Evolutionary conservation across 495 filamentous ascomycete species (phyloP).

Genomic region (Daldinia caldariorum): DNA sequence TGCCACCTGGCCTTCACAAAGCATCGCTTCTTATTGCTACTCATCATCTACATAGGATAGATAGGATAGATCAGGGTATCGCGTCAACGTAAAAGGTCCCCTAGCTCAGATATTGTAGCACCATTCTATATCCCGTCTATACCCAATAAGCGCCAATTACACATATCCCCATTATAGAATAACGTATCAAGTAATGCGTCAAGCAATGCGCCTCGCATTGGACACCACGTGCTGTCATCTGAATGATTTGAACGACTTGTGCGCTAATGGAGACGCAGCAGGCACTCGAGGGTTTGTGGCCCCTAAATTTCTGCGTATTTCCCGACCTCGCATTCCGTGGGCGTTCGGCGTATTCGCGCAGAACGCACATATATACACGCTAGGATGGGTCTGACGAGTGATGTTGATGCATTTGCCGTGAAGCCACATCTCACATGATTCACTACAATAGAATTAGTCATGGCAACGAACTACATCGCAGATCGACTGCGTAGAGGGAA

Average conservation of each 20-base stretch:
- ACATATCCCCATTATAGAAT: slow-evolving; percentile 28
- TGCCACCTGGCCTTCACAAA: slow-evolving; percentile 22
- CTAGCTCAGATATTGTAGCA: slow-evolving; percentile 19
- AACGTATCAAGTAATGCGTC: slow-evolving; percentile 17
- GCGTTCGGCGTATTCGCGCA: slow-evolving; percentile 77
- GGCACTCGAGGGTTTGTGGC: slow-evolving; percentile 43
- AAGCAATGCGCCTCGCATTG: slow-evolving; percentile 3
- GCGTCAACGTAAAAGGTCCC: slow-evolving; percentile 32
- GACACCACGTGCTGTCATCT: slow-evolving; percentile 48
- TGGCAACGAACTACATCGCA: neutral
- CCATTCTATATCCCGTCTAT: slow-evolving; percentile 33
- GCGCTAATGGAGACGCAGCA: slow-evolving; percentile 69
- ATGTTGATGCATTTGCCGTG: slow-evolving; percentile 83
- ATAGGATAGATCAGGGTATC: slow-evolving; percentile 40
- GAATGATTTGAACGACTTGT: slow-evolving; percentile 71
- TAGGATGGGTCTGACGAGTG: slow-evolving; percentile 69
- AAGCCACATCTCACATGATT: slow-evolving; percentile 87
- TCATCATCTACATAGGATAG: slow-evolving; percentile 23
- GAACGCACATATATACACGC: slow-evolving; percentile 82
- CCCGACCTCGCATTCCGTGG: slow-evolving; percentile 66
- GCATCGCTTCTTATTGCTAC: slow-evolving; percentile 35
- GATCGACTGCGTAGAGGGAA: neutral
- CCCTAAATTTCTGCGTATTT: slow-evolving; percentile 54
- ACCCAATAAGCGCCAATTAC: slow-evolving; percentile 28
- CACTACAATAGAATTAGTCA: slow-evolving; percentile 59